Evolutionary conservation across 225 moss, liverwort and hornwort genomes (phyloP), one percentile per base, ranked within the genome.

Genomic region (Bryoerythrophyllum caledonicum): DNA sequence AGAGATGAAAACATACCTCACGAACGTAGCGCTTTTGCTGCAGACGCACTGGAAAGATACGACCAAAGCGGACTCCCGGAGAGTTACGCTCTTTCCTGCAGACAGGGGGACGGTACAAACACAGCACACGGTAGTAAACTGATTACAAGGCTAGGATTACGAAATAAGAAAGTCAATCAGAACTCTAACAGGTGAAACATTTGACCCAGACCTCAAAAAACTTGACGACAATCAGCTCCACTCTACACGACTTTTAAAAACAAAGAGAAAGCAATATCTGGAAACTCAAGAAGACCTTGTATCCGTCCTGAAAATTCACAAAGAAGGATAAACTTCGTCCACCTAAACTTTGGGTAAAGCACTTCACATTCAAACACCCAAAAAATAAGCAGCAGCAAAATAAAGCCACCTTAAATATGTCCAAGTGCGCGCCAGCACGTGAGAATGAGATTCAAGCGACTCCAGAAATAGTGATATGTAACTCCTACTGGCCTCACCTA

Each of bases 401-500:
- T 58, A 27, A 38, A 59, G 59, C 71, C 25, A 28, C 53, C 63
- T 41, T 63, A 70, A 25, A 13, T 6, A 72, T 40, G 23, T 68
- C 59, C 48, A 69, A 40, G 20, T 14, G 30, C 8, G 23, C 44
- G 54, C 20, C 71, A 66, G 12, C 69, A 60, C 15, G 28, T 51
- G 61, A 48, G 64, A 34, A 3, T 26, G 11, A 51, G 21, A 32
- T 53, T 52, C 70, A 65, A 65, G 60, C 41, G 54, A 60, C 75
- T 61, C 24, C 27, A 72, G 13, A 49, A 41, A 41, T 20, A 72
- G 41, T 49, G 25, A 60, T 20, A 62, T 17, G 57, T 41, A 61
- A 55, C 28, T 67, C 61, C 63, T 72, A 65, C 59, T 73, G 59
- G 41, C 63, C 72, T 76, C 67, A 32, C 63, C 79, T 72, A 58